Evolutionary conservation across 2,329 filamentous ascomycete species (phyloP), one percentile per base, ranked within the genome.

Genomic region (Pseudocercospora eumusae): DNA sequence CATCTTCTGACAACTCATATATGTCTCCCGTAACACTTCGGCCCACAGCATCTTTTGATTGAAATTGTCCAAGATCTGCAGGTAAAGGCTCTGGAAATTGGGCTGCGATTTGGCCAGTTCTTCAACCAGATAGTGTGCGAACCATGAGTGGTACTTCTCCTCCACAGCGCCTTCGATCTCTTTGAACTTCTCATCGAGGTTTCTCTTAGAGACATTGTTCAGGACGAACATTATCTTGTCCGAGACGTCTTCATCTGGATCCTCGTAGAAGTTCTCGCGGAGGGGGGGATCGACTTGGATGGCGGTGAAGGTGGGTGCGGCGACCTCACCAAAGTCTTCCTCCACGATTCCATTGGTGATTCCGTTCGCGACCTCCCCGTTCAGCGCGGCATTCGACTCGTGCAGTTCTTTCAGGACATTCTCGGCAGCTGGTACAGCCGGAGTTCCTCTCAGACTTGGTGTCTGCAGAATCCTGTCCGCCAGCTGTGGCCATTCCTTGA

Each of bases 51-150:
- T 78, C 72, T 86, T 89, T 74, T 95, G 87, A 68, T 91, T 86
- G 69, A 98, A 91, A 33, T 92, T 85, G 60, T 89, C 89, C 63
- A 99, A 84, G 56, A 99, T 84, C 70, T 96, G 91, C 55, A 98
- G 84, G 74, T 99, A 99, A 21, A 99, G 86, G 63, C 90, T 85
- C 70, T 99, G 95, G 73, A 96, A 98, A 75, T 99, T 99, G 5
- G 93, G 93, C 74, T 99, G 93, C 81, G 96, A 88, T 77, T 97
- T 98, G 31, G 93, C 96, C 50, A 96, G 91, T 74, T 97, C 91
- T 73, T 97, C 93, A 2, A 99, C 95, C 9, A 99, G 82, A 72
- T 98, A 96, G 53, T 88, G 88, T 6, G 96, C 95, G 73, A 99
- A 99, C 95, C 95, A 99, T 73, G 96, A 92, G 71, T 96, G 90